Conservation (phyloP, 2,329 filamentous ascomycete species). For the Septoria linicola region DNA sequence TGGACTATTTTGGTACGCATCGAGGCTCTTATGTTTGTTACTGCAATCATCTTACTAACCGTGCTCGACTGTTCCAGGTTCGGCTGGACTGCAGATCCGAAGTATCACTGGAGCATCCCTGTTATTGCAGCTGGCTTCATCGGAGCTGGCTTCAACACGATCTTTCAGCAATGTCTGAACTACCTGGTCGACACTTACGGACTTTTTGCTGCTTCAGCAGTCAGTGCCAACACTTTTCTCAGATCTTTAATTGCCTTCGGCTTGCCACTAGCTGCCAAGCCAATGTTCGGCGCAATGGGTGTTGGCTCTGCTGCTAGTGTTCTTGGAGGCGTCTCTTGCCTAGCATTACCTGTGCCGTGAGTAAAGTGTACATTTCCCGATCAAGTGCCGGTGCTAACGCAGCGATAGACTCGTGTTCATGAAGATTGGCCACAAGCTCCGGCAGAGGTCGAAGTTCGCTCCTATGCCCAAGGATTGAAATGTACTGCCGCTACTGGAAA, state of each 20-base stretch:
- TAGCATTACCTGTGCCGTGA: constrained; percentile 44
- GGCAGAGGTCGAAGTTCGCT: constrained; percentile 43
- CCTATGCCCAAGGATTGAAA: constrained; percentile 15
- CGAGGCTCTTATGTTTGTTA: not conserved
- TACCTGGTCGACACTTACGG: constrained; percentile 43
- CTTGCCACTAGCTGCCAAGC: constrained; percentile 40
- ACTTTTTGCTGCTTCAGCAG: constrained; percentile 49
- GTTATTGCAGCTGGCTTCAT: constrained; percentile 41
- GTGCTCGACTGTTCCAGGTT: constrained; percentile 12
- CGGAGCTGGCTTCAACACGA: constrained; percentile 48
- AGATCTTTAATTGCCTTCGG: constrained; percentile 45
- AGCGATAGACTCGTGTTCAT: constrained; percentile 42
- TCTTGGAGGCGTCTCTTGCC: constrained; percentile 43
- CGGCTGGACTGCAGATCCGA: constrained; percentile 27
- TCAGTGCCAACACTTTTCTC: constrained; percentile 52
- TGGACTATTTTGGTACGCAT: constrained; percentile 18
- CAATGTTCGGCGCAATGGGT: constrained; percentile 45
- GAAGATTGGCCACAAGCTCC: constrained; percentile 42
- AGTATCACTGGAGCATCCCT: constrained; percentile 44
- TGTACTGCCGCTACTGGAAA: not conserved
- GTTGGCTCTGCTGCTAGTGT: constrained; percentile 46
- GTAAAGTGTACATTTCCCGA: not conserved
- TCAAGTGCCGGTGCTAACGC: not conserved
- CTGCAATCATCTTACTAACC: not conserved
- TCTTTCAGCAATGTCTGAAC: constrained; percentile 52